These are phyloP conservation scores for Biancaea sappan DNA, from an alignment of 306 rosid species.

Conservation along the genomic window DNA sequence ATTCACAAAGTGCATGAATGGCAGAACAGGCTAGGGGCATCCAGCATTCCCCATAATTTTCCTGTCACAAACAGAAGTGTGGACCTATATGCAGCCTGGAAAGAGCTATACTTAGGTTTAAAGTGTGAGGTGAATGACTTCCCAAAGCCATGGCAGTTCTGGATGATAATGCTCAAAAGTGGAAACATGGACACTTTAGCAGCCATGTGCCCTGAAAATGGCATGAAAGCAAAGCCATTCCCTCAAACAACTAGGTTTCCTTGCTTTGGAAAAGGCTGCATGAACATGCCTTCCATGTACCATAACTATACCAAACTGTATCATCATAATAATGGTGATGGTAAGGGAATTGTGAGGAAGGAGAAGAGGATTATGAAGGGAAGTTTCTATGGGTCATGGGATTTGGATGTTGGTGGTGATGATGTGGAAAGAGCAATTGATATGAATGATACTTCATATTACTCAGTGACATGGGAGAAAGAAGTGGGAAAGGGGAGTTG, in stretches of 20 bases:
- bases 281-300: constrained; percentile 57
- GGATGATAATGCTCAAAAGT: constrained; percentile 73
- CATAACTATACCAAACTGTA: constrained; percentile 49
- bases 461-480: constrained; percentile 58
- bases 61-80: not conserved
- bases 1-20: constrained; percentile 37
- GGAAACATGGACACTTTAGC: constrained; percentile 68
- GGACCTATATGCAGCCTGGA: constrained; percentile 43
- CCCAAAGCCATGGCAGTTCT: constrained; percentile 62
- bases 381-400: constrained; percentile 63
- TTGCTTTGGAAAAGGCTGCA: constrained; percentile 63
- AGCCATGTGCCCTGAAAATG: constrained; percentile 57
- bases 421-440: constrained; percentile 22
- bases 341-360: not conserved
- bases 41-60: not conserved
- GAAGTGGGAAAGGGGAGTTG: constrained; percentile 54
- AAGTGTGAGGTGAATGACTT: constrained; percentile 51
- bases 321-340: not conserved
- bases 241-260: constrained; percentile 45
- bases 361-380: constrained; percentile 33
- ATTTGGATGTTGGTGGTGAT: constrained; percentile 33
- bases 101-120: constrained; percentile 51
- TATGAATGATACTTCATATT: constrained; percentile 45
- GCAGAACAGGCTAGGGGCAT: constrained; percentile 36
- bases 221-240: constrained; percentile 46